phyloP scores from a whole-genome alignment of 345 rosid genomes.

The Citrus glauca region DNA sequence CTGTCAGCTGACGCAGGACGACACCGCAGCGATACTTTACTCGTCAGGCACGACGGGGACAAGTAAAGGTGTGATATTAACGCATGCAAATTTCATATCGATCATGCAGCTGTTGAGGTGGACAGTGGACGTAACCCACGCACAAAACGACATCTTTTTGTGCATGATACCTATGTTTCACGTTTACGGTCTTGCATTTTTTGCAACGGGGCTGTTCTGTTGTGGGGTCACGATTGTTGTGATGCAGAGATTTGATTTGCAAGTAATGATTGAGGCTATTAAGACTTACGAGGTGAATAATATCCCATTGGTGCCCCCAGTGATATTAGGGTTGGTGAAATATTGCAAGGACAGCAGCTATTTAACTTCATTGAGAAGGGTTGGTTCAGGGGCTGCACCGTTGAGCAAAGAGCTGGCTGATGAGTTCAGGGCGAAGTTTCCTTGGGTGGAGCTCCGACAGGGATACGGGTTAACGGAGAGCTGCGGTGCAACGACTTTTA shows the following conservation, averaged over 20 bases:
- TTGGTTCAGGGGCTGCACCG: conserved; percentile 61
- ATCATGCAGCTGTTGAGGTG: conserved; percentile 37
- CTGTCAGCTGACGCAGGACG: conserved; percentile 29
- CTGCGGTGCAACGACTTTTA: conserved; percentile 38
- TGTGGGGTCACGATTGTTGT: conserved; percentile 40
- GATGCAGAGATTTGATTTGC: conserved; percentile 44
- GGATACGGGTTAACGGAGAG: conserved; percentile 66
- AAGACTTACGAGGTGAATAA: conserved; percentile 42
- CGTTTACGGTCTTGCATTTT: conserved; percentile 58
- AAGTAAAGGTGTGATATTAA: conserved; percentile 59
- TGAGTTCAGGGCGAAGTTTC: conserved; percentile 43
- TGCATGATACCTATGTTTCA: conserved; percentile 61
- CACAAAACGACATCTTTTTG: conserved; percentile 40
- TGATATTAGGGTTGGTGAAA: conserved; percentile 49
- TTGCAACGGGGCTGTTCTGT: conserved; percentile 45
- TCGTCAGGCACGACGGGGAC: conserved; percentile 69
- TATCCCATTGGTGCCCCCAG: conserved; percentile 61
- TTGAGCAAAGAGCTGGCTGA: conserved; percentile 47
- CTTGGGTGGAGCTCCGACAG: conserved; percentile 57
- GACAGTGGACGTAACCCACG: conserved; percentile 32
- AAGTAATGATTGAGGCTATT: conserved; percentile 44
- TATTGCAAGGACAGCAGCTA: conserved; percentile 18
- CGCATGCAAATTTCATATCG: conserved; percentile 52
- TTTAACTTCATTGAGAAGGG: conserved; percentile 37
- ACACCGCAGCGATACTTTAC: conserved; percentile 56